Evolutionary conservation across 179 eudicot species (phyloP).

Genomic region (Carnegiea gigantea): DNA sequence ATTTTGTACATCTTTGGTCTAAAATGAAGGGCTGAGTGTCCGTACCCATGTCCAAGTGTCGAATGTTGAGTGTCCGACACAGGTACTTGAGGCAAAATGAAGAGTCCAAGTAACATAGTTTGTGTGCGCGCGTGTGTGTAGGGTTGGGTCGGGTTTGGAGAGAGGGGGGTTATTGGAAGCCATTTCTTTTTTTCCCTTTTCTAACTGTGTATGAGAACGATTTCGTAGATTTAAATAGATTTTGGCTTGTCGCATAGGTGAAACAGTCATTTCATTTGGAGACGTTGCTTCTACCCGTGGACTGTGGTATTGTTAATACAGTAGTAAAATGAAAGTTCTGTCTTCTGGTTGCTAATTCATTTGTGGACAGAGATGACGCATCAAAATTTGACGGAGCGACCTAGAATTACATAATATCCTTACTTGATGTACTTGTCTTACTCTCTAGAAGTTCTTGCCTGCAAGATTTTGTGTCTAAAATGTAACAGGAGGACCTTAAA

Average conservation of each 20-base stretch:
- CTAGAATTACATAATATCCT: no score
- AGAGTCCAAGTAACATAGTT: no score
- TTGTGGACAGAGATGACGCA: not conserved
- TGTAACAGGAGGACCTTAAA: not conserved
- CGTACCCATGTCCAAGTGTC: no score
- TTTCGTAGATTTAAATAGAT: not conserved
- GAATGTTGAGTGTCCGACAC: no score
- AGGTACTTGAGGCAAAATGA: no score
- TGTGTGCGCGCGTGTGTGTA: no score
- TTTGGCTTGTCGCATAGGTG: not conserved
- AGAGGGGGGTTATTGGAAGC: not conserved
- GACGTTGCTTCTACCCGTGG: not conserved
- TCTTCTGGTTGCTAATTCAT: not conserved
- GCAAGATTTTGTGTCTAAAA: not conserved
- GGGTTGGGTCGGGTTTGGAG: not conserved
- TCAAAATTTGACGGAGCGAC: not conserved
- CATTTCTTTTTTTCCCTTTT: not conserved
- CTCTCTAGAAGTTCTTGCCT: not conserved
- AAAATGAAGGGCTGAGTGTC: no score
- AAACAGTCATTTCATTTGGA: not conserved
- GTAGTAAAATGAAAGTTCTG: not conserved
- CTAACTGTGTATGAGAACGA: not conserved
- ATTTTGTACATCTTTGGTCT: not conserved
- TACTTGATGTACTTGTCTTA: not conserved
- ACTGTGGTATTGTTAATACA: not conserved